Evolutionary conservation across 768 basidiomycete genomes (phyloP).

Genomic region (Naganishia onofrii): DNA sequence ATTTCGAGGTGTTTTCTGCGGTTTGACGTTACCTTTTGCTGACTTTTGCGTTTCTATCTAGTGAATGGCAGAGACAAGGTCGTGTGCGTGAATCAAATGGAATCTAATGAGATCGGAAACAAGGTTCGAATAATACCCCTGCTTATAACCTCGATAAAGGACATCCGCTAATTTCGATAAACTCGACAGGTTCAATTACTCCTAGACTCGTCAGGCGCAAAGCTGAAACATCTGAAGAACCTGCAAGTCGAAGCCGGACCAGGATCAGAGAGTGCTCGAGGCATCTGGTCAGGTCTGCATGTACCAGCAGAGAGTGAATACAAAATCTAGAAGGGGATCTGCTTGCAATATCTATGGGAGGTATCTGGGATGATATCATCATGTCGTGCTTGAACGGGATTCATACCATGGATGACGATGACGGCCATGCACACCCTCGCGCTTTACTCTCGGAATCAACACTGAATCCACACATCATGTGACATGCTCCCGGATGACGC

Average conservation of each 20-base stretch:
- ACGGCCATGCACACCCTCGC: background rate
- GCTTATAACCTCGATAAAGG: background rate
- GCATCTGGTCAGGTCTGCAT: constrained; percentile 43
- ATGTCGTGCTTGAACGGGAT: background rate
- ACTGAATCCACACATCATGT: too few relatives aligned
- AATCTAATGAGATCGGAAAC: constrained; percentile 42
- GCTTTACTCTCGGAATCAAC: too few relatives aligned
- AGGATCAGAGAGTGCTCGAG: constrained; percentile 45
- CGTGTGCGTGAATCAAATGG: constrained; percentile 48
- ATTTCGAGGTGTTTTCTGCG: background rate
- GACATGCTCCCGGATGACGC: too few relatives aligned
- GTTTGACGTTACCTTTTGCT: background rate
- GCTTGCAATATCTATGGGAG: background rate
- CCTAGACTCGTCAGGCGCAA: constrained; percentile 46
- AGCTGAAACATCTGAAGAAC: constrained; percentile 49
- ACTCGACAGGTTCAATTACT: constrained; percentile 43
- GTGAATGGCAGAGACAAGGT: constrained; percentile 52
- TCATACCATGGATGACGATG: background rate
- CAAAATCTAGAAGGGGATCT: background rate
- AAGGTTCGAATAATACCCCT: constrained; percentile 35
- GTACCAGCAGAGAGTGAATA: constrained; percentile 16
- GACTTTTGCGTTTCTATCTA: constrained; percentile 9
- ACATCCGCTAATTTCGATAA: background rate
- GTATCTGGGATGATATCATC: background rate
- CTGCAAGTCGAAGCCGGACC: constrained; percentile 47